Evolutionary conservation across 345 rosid genomes (phyloP), one percentile per base, ranked within the genome.

Genomic region (Lenwebbia sp.): DNA sequence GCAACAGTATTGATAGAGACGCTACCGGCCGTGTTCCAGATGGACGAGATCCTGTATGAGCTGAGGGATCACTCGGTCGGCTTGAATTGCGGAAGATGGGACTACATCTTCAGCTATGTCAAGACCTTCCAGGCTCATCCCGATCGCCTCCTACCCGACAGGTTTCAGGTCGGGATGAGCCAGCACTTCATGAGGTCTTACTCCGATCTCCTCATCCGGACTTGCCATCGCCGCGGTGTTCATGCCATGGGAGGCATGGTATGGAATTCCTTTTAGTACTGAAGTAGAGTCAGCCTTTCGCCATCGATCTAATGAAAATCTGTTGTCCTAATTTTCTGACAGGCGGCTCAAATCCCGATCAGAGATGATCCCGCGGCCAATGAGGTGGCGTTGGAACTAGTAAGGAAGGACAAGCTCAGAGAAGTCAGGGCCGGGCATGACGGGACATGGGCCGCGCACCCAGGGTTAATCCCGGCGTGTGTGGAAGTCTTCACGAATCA

Each of bases 241-340:
- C 99, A 97, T 53, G 98, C 99, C 91, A 97, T 96, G 99, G 98
- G 99, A 1, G 99, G 99, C 76, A 96, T 97, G 99, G 98, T 94
- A 88, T 23, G 90, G 84, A 74, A 54, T 14, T 14, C 52, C 52
- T 50, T 83, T 62, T 7, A 26, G n/a, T 78, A 30, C 25, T 60
- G 49, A 37, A 37, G 9, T 10, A 84, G 85, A 44, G 30, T 4
- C 8, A 33, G 47, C 78, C 47, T 33, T 4, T 70, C 5, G 25
- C 12, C 23, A 70, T 33, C 25, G 25, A 47, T 33, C 47, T 58
- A 58, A 84, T 22, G 22, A 25, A 54, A 3, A 37, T 54, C 19
- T 30, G 19, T 30, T 28, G 60, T 70, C 70, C 50, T 41, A 82
- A 82, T 54, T 54, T 30, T 28, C 49, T 47, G 85, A 83, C 97